phyloP scores from a whole-genome alignment of 768 basidiomycete genomes.

The Agaricus sinodeliciosus region DNA sequence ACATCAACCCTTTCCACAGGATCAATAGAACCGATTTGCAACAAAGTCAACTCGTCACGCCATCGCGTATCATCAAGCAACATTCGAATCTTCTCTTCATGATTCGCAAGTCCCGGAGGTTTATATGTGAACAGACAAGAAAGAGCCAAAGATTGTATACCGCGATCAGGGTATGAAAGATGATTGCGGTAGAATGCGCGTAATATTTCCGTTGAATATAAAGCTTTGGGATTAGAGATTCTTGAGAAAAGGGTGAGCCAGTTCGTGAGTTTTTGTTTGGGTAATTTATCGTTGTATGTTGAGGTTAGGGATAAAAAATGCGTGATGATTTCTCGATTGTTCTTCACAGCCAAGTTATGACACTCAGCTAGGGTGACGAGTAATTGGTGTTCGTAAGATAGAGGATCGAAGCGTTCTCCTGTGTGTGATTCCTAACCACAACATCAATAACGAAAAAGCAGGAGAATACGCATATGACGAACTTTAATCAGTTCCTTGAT shows the following conservation, averaged over 20 bases:
- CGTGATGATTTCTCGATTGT: slow-evolving; percentile 83
- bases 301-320: slow-evolving; percentile 59
- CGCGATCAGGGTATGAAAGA: slow-evolving; percentile 78
- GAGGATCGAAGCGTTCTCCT: slow-evolving; percentile 60
- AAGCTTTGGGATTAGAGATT: slow-evolving; percentile 88
- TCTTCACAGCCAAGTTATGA: slow-evolving; percentile 71
- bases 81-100: slow-evolving; percentile 59
- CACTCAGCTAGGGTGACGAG: slow-evolving; percentile 64
- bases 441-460: background rate
- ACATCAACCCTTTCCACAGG: slow-evolving; percentile 54
- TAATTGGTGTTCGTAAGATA: slow-evolving; percentile 78
- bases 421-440: slow-evolving; percentile 20
- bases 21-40: slow-evolving; percentile 55
- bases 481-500: slow-evolving; percentile 29
- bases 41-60: slow-evolving; percentile 77
- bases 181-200: slow-evolving; percentile 62
- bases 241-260: slow-evolving; percentile 89
- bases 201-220: slow-evolving; percentile 62
- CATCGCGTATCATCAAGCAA: slow-evolving; percentile 84
- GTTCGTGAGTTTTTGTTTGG: slow-evolving; percentile 55
- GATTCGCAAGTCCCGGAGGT: slow-evolving; percentile 41
- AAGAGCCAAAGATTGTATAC: slow-evolving; percentile 69
- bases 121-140: slow-evolving; percentile 83
- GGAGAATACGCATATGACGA: background rate
- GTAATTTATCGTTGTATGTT: slow-evolving; percentile 30